These are phyloP conservation scores for Phytopythium boreale DNA, from an alignment of 352 stramenopile genomes.

Conservation along the genomic window DNA sequence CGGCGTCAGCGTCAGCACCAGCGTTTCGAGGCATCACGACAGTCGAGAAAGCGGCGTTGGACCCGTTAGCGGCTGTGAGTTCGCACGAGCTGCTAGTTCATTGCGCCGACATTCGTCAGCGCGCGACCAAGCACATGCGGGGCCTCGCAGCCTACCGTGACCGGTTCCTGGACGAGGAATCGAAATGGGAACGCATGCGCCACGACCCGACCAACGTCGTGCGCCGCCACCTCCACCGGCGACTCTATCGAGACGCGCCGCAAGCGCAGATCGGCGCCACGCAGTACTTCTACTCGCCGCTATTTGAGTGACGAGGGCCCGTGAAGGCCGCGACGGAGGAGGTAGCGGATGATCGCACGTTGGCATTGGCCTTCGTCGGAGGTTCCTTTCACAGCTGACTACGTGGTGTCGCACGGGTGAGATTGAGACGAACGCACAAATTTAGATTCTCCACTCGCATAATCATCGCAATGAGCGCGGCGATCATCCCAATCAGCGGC, in stretches of 20 bases:
- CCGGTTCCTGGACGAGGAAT: constrained; percentile 51
- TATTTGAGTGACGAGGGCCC: constrained; percentile 29
- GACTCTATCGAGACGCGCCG: constrained; percentile 52
- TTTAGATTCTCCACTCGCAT: too few relatives aligned
- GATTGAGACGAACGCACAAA: too few relatives aligned
- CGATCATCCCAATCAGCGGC: too few relatives aligned
- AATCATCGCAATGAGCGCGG: too few relatives aligned
- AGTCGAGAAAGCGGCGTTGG: constrained; percentile 48
- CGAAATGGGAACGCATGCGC: constrained; percentile 59
- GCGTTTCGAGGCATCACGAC: constrained; percentile 58
- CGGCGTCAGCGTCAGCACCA: neutral
- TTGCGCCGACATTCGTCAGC: constrained; percentile 59
- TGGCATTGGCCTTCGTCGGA: too few relatives aligned
- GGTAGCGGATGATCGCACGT: too few relatives aligned
- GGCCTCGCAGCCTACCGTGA: constrained; percentile 42
- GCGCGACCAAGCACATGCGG: constrained; percentile 41
- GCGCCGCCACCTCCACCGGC: constrained; percentile 47
- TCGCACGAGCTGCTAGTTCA: constrained; percentile 74
- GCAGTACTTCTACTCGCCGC: constrained; percentile 62
- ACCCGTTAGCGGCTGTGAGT: constrained; percentile 46
- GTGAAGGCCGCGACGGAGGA: neutral
- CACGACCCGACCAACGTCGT: constrained; percentile 72
- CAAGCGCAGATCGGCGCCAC: constrained; percentile 62
- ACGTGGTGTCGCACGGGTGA: too few relatives aligned
- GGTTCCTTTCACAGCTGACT: too few relatives aligned